Evolutionary conservation across 768 basidiomycete genomes (phyloP).

Genomic region (Leccinum imitatum): DNA sequence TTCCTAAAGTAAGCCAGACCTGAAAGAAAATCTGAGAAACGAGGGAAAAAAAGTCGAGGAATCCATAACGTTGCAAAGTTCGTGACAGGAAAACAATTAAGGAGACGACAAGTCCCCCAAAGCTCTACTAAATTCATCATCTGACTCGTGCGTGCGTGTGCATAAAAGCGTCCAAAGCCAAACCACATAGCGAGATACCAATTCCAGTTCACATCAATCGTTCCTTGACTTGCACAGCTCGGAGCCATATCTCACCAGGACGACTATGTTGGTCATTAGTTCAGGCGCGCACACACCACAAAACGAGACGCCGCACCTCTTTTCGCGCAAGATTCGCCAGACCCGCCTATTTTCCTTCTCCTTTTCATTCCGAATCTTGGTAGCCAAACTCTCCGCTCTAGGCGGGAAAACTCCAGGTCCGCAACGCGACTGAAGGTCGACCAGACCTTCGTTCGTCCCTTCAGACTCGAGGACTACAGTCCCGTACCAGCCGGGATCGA

Average conservation of each 20-base stretch:
- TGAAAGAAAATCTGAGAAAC: background rate
- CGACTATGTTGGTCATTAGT: constrained; percentile 17
- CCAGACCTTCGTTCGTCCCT: constrained; percentile 82
- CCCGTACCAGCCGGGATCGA: constrained; percentile 84
- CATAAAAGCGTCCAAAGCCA: background rate
- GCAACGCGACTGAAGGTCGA: constrained; percentile 74
- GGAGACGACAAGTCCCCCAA: background rate
- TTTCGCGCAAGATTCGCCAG: constrained; percentile 74
- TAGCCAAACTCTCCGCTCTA: constrained; percentile 39
- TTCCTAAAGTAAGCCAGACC: constrained; percentile 14
- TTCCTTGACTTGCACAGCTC: constrained; percentile 67
- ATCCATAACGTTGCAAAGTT: constrained; percentile 6
- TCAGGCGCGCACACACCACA: background rate
- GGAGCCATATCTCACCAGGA: constrained; percentile 30
- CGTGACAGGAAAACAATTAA: constrained; percentile 7
- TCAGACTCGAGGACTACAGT: constrained; percentile 82
- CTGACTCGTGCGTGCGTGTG: too few relatives aligned
- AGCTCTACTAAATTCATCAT: constrained; percentile 8
- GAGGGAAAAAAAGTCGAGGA: background rate
- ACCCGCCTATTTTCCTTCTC: constrained; percentile 50
- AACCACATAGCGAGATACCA: background rate
- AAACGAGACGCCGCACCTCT: constrained; percentile 51
- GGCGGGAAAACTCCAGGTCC: constrained; percentile 67
- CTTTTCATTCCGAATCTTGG: constrained; percentile 37
- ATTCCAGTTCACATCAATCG: constrained; percentile 42